Evolutionary conservation across 2,329 filamentous ascomycete genomes (phyloP), one percentile per base, ranked within the genome.

Genomic region (Curvularia lunata): DNA sequence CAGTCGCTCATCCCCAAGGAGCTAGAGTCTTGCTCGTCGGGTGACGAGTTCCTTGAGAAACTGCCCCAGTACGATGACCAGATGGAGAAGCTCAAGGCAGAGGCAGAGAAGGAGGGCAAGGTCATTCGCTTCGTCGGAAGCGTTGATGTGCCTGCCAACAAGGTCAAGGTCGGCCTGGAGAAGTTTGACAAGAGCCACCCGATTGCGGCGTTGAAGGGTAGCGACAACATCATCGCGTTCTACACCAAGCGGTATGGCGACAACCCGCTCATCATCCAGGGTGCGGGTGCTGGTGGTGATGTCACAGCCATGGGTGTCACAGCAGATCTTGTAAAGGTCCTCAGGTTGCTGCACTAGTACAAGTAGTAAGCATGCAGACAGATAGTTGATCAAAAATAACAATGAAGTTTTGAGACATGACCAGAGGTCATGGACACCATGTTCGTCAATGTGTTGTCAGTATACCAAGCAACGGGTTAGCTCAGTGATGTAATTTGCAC

Each of bases 141-240:
- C 76, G 91, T 98, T 61, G 92, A 99, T 74, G 88, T 97, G 42
- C 84, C 81, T n/a, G 85, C 84, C 61, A 89, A 91, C 75, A 82
- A 88, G 67, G 90, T 98, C 76, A 96, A 93, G 82, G 95, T 99
- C 56, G 94, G 95, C 2, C 80, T 99, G 64, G 89, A 97, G 83
- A 91, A 90, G 79, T 83, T 83, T 68, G 92, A 96, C 66, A 87
- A 86, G 68, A 91, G 90, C 59, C 92, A 96, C 74, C 91, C 95
- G 12, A 97, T 99, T 79, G 95, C 95, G 13, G 90, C 91, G 47
- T 84, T 99, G 56, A 96, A 97, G 85, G 95, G 95, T 34, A 98
- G 93, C 77, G 95, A 98, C 77, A 99, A 99, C 82, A 96, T 99
- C 76, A 97, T 99, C 75, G 96, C 89, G 82, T 97, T 99, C 83